Percentiles rank a stretch among this genome's conserved stretches.
Conservation (phyloP, 1,139 yeast genomes). For the Geotrichum australiense region DNA sequence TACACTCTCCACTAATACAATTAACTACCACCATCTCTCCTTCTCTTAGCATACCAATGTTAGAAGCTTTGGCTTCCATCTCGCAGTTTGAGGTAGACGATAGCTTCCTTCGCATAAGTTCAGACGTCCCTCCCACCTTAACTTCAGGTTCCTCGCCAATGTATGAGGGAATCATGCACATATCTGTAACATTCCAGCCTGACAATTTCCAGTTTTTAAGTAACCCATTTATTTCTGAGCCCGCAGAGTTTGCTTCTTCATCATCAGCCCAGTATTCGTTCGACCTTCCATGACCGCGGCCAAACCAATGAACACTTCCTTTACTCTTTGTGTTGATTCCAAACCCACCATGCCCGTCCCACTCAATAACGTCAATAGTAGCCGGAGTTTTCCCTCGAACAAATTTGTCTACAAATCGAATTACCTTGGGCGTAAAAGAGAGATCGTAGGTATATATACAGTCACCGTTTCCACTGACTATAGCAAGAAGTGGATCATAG, state of each 20-base stretch:
- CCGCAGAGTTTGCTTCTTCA: conserved; percentile 28
- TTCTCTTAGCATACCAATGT: conserved; percentile 24
- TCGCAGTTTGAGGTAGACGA: background rate
- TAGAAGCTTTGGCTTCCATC: background rate
- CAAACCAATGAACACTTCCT: conserved; percentile 63
- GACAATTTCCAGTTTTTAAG: conserved; percentile 28
- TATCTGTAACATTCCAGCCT: conserved; percentile 26
- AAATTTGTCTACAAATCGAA: conserved; percentile 53
- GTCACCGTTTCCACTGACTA: conserved; percentile 57
- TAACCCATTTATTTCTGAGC: conserved; percentile 17
- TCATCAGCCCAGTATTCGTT: conserved; percentile 12
- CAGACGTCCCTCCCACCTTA: conserved; percentile 2
- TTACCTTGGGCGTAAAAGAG: conserved; percentile 45
- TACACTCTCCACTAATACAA: conserved; percentile 41
- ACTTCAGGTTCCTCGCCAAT: conserved; percentile 16
- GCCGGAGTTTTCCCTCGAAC: conserved; percentile 61
- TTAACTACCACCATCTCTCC: conserved; percentile 41
- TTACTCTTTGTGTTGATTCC: conserved; percentile 50
- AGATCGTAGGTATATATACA: conserved; percentile 59
- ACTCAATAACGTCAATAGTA: conserved; percentile 43
- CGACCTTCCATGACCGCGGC: conserved; percentile 21
- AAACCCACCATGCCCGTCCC: conserved; percentile 46
- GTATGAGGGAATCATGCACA: conserved; percentile 17
- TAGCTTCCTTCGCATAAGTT: conserved; percentile 1
- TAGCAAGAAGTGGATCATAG: conserved; percentile 51